Base-by-base conservation (phyloP, 106 monocot genomes). In the Allium cepa region DNA sequence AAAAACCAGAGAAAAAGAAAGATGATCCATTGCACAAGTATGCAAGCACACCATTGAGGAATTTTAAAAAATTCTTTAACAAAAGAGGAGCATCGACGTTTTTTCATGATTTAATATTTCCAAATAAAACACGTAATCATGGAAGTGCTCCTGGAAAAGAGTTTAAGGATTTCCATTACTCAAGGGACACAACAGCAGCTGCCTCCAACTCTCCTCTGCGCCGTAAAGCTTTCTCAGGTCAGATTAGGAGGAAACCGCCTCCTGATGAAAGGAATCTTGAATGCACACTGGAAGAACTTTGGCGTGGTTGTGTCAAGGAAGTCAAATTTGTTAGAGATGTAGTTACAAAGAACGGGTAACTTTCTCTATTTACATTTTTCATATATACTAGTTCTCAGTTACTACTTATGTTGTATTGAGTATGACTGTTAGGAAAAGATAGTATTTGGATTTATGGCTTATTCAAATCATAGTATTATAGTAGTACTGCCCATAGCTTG, bases 281-380 rank as follows among this genome's bases (percentile, higher is more conserved):
- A 77, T 89, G 89, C 79, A 80, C 89, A 14, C 85, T 89, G 8
- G 89, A 89, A 82, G 89, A 89, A 66, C 82, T 89, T 69, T 85
- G 52, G 71, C 58, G 16, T 4, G 89, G 89, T 0, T 85, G 85
- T 79, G 75, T 63, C 67, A 89, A 85, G 76, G 82, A 85, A 61
- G 50, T 85, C 64, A 79, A 57, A 66, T 78, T 80, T 64, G 60
- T 59, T 14, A 66, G 89, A 48, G 77, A 85, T 28, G 82, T 77
- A 36, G 64, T 85, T 63, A 64, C 71, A 16, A 77, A 74, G 53
- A 67, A 69, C 27, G 86, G 86, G 86, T 86, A 59, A 27, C 51
- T 55, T 17, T 36, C 36, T 36, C 36, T 36, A 36, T 36, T 36
- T 36, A 36, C 36, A 36, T 36, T 36, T 36, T 0, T 36, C 36